Evolutionary conservation across 208 protist species (phyloP), one percentile per base, ranked within the genome.

Genomic region (Angomonas ambiguus): DNA sequence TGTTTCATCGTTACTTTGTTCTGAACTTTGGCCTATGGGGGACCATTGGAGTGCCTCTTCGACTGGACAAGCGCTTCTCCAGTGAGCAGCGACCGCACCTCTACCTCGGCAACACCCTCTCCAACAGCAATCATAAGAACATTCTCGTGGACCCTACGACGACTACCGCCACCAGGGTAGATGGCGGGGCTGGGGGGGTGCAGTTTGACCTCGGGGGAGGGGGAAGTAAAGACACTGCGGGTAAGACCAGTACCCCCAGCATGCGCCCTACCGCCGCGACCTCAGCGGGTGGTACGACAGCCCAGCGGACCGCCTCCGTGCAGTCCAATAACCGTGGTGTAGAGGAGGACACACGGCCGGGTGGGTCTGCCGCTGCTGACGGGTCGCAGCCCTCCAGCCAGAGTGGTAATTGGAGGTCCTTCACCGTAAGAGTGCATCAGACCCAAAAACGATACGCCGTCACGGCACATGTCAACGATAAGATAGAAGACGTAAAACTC

Each of bases 21-120:
- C 77, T 79, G 41, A 93, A 96, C 69, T 88, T 89, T 60, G 85
- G 82, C 11, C 64, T 92, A 66, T 96, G 90, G 87, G 79, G 79
- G 10, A 61, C 67, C 4, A 80, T 93, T 58, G 87, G 90, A 0
- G 74, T 91, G 4, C 82, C 90, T 16, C 76, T 96, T 25, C 73
- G 64, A 30, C 71, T 85, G 6, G 69, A 77, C 24, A 20, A 56
- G 33, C 38, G 51, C 13, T 31, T 51, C 31, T 81, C 76, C 11
- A 72, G 51, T 58, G 71, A 65, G 67, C 75, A 83, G 74, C 71
- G 69, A 27, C 71, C 63, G 45, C 82, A 91, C 65, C 57, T 65
- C 32, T 38, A 80, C 8, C 67, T 57, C 24, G 61, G 65, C 27
- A 27, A 51, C 31, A 51, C 2, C 16, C 13, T 34, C n/a, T 27